phyloP scores from a whole-genome alignment of 2,329 filamentous ascomycete species.

The Penicillium sp. region DNA sequence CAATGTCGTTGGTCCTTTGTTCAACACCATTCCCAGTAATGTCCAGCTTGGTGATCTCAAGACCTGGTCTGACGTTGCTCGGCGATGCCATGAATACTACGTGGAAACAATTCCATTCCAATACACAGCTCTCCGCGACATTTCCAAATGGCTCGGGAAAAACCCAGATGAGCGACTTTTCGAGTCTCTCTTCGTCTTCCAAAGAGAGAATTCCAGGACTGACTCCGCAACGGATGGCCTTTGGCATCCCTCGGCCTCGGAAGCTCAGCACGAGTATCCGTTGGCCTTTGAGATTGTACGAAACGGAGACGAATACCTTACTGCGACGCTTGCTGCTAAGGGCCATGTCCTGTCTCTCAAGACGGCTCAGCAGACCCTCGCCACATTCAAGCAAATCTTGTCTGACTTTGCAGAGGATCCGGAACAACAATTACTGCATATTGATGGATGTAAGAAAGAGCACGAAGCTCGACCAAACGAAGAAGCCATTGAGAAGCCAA shows the following conservation, averaged over 20 bases:
- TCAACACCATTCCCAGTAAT: conserved; percentile 82
- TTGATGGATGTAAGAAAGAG: conserved; percentile 6
- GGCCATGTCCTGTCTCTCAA: conserved; percentile 39
- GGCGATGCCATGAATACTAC: conserved; percentile 68
- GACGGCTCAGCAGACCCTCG: conserved; percentile 41
- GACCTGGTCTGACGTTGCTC: conserved; percentile 61
- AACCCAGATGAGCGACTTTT: conserved; percentile 63
- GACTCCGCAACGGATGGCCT: conserved; percentile 33
- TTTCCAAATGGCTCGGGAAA: conserved; percentile 72
- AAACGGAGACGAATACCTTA: conserved; percentile 47
- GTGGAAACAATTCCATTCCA: conserved; percentile 68
- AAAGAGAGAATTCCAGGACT: conserved; percentile 47
- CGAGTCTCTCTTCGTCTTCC: conserved; percentile 79
- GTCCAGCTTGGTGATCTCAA: conserved; percentile 45
- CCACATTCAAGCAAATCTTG: conserved; percentile 44
- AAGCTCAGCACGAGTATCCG: conserved; percentile 64
- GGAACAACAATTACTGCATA: conserved; percentile 13
- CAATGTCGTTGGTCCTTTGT: conserved; percentile 72
- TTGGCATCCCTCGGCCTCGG: conserved; percentile 57
- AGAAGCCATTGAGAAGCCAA: neutral
- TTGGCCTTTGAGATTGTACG: conserved; percentile 73
- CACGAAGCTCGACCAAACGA: conserved; percentile 1
- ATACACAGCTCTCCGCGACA: conserved; percentile 72
- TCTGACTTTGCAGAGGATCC: conserved; percentile 35
- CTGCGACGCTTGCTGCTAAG: conserved; percentile 61